Conservation (phyloP, 306 rosid species). For the Lathyrus oleraceus region DNA sequence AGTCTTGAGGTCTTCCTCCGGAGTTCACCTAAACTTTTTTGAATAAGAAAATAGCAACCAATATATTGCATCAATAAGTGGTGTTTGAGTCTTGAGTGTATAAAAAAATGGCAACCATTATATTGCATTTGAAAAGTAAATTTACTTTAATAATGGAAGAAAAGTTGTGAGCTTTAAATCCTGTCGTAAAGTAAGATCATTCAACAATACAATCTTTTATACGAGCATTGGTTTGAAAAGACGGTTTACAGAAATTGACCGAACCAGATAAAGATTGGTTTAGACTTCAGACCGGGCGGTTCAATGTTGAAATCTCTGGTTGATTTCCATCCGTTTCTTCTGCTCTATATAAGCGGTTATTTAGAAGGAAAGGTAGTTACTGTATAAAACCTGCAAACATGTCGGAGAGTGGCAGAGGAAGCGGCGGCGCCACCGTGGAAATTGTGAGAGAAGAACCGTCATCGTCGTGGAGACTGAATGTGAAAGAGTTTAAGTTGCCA, state of each 20-base stretch:
- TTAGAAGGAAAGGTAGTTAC: neutral
- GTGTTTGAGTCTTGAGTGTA: too few species aligned
- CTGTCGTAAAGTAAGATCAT: too few species aligned
- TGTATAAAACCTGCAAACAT: neutral
- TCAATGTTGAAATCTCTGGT: neutral
- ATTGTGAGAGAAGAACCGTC: neutral
- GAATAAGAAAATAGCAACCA: too few species aligned
- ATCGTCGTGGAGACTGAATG: constrained; percentile 39
- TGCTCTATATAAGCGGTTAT: neutral
- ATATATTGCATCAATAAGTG: too few species aligned
- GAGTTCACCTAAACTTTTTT: too few species aligned
- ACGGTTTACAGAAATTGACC: neutral
- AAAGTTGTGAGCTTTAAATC: too few species aligned
- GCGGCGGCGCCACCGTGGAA: neutral
- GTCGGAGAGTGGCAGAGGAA: constrained; percentile 1
- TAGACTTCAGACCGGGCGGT: neutral
- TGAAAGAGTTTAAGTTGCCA: constrained; percentile 34
- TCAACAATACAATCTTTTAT: too few species aligned
- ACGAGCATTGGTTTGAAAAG: neutral
- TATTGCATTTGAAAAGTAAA: too few species aligned
- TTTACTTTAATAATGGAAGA: too few species aligned
- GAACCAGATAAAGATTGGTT: neutral
- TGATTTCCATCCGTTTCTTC: neutral
- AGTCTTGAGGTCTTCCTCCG: too few species aligned
- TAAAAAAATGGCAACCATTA: too few species aligned